Conservation (phyloP, 805 yeast genomes). For the Pichia eremophila region DNA sequence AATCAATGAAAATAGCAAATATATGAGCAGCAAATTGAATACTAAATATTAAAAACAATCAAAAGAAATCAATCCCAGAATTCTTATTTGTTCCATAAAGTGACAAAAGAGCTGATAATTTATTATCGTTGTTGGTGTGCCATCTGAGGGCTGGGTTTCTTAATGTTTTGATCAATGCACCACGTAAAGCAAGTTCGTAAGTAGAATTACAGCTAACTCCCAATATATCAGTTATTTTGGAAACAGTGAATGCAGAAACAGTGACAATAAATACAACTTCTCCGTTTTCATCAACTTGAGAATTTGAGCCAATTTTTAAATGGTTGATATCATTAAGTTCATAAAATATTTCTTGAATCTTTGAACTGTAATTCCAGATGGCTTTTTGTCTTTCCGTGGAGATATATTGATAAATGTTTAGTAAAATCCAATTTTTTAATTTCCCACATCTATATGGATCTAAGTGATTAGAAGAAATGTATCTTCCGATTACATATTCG, state of each 20-base stretch:
- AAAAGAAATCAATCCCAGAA: neutral
- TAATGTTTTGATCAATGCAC: neutral
- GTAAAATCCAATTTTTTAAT: neutral
- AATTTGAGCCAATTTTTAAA: neutral
- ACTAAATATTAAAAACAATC: neutral
- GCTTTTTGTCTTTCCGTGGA: neutral
- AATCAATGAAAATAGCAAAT: neutral
- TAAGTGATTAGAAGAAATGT: neutral
- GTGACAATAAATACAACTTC: neutral
- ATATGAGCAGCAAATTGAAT: neutral
- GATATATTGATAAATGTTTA: neutral
- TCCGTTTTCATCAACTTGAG: neutral
- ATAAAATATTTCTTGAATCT: neutral
- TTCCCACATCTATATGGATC: neutral
- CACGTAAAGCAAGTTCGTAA: neutral
- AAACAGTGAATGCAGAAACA: neutral
- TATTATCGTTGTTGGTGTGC: neutral
- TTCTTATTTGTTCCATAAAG: neutral
- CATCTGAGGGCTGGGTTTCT: neutral
- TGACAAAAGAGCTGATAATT: neutral
- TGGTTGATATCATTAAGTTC: neutral
- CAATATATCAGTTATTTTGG: neutral
- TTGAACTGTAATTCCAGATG: neutral
- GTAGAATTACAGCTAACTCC: neutral
- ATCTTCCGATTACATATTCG: neutral